Conservation (phyloP, 768 basidiomycete genomes). For the Lanmaoa pseudosensibilis region DNA sequence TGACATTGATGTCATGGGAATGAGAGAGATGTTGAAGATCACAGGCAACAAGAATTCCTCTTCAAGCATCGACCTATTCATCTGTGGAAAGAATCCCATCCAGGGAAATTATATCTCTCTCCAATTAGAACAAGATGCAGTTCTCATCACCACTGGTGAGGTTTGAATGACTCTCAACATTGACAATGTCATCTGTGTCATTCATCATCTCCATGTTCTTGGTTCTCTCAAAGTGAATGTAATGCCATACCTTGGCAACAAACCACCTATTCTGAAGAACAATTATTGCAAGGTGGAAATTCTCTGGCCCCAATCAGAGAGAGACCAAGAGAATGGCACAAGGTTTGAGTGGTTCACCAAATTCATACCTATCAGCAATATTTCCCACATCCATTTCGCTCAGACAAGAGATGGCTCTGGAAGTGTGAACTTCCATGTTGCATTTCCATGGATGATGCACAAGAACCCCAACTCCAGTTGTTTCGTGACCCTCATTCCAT, state of each 20-base stretch:
- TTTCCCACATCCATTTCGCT: too few species aligned
- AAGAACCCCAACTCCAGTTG: too few species aligned
- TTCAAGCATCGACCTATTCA: not conserved
- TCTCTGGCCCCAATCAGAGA: not conserved
- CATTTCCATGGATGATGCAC: too few species aligned
- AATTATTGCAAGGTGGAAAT: constrained; percentile 6
- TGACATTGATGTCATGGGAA: constrained; percentile 6
- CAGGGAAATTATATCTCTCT: constrained; percentile 3
- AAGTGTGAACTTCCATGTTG: too few species aligned
- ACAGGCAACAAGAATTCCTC: too few species aligned
- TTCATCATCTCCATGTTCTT: not conserved
- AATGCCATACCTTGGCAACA: constrained; percentile 1
- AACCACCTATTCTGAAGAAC: constrained; percentile 2
- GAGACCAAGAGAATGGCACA: not conserved
- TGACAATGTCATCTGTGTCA: constrained; percentile 7
- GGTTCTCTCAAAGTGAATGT: constrained; percentile 1
- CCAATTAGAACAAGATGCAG: not conserved
- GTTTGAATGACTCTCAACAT: constrained; percentile 3
- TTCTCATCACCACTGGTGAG: not conserved
- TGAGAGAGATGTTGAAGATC: not conserved
- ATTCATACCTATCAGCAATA: too few species aligned
- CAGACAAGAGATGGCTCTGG: too few species aligned
- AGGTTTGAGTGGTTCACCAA: too few species aligned
- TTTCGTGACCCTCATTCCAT: too few species aligned
- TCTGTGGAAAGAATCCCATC: not conserved